A percentile compares a stretch with the other conserved stretches of the same genome.
Conservation (phyloP, 2,329 filamentous ascomycete species). For the Penicillium sp. region DNA sequence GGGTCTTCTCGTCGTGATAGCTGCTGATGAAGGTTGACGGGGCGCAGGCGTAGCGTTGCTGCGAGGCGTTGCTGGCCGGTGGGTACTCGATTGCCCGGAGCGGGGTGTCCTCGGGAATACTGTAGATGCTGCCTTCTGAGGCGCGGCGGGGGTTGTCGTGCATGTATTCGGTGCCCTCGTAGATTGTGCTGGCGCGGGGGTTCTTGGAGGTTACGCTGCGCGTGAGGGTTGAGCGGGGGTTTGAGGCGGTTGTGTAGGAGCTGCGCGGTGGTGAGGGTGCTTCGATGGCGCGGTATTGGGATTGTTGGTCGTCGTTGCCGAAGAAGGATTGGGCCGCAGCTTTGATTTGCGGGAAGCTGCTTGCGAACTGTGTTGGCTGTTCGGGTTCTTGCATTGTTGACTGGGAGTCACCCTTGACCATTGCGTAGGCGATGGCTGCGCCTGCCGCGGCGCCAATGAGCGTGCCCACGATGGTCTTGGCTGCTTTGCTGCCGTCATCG, state of each 20-base stretch:
- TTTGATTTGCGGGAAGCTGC: constrained; percentile 28
- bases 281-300: constrained; percentile 35
- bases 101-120: constrained; percentile 34
- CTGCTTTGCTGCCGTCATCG: constrained; percentile 47
- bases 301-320: constrained; percentile 1
- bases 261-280: constrained; percentile 29
- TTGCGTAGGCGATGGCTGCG: constrained; percentile 72
- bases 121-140: constrained; percentile 41
- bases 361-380: constrained; percentile 26
- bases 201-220: constrained; percentile 42
- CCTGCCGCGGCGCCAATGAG: constrained; percentile 77
- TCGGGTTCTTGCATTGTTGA: constrained; percentile 22
- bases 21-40: constrained; percentile 46
- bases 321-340: constrained; percentile 23
- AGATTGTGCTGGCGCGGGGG: constrained; percentile 43
- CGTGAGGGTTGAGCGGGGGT: constrained; percentile 32
- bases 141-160: constrained; percentile 35
- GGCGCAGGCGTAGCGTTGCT: constrained; percentile 29
- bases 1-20: constrained; percentile 38
- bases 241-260: constrained; percentile 25
- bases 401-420: constrained; percentile 59
- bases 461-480: constrained; percentile 69
- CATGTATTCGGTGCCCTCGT: constrained; percentile 41
- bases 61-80: constrained; percentile 26
- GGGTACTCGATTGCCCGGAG: constrained; percentile 44